Percentiles rank a stretch among this genome's conserved stretches.
These are phyloP conservation scores for Cercis canadensis DNA, from an alignment of 306 rosid species.

Conservation along the genomic window DNA sequence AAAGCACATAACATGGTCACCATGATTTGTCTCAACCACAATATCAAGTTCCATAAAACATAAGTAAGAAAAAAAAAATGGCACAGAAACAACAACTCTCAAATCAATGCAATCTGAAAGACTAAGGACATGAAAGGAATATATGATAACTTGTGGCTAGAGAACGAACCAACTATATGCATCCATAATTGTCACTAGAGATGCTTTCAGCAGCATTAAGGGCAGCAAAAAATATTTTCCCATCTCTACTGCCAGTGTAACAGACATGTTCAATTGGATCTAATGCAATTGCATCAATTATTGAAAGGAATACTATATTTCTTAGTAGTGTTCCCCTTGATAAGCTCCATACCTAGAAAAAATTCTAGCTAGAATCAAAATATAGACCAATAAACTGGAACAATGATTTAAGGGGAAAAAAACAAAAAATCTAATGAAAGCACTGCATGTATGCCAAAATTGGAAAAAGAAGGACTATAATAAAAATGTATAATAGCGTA, in stretches of 20 bases:
- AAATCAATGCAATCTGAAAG: too few relatives aligned
- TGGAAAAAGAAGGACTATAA: too few relatives aligned
- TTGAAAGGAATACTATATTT: constrained; percentile 47
- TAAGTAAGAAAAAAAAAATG: background rate
- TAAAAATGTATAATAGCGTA: too few relatives aligned
- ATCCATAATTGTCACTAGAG: constrained; percentile 42
- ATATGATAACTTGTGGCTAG: constrained; percentile 51
- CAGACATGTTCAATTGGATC: constrained; percentile 53
- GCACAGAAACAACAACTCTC: background rate
- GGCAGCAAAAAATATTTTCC: constrained; percentile 50
- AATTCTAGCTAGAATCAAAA: background rate
- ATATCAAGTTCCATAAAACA: too few relatives aligned
- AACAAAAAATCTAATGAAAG: background rate
- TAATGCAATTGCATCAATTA: constrained; percentile 54
- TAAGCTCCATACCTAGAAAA: constrained; percentile 61
- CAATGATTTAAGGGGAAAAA: background rate
- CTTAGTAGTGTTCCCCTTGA: constrained; percentile 47
- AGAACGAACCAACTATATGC: constrained; percentile 49
- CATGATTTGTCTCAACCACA: too few relatives aligned
- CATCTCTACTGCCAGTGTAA: constrained; percentile 60
- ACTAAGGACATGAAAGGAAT: background rate
- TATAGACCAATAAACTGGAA: background rate
- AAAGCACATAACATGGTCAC: too few relatives aligned
- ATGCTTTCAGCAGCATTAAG: constrained; percentile 49
- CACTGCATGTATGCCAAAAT: too few relatives aligned